Base-by-base conservation (phyloP, 805 yeast genomes). In the Candida endomychidarum region DNA sequence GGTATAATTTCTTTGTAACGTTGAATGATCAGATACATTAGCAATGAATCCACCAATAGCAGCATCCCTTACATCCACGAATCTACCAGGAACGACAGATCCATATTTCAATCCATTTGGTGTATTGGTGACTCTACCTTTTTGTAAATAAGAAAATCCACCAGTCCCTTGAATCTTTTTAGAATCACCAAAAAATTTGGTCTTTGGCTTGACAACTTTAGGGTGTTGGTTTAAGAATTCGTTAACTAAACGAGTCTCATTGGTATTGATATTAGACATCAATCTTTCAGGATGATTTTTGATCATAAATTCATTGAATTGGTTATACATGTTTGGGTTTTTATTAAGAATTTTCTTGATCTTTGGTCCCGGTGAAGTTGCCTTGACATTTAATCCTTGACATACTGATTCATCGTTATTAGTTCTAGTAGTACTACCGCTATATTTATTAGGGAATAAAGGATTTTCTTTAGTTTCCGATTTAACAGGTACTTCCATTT, bases 91-190 rank as follows among this genome's bases (percentile, higher is more conserved):
- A 14, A 77, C 78, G 29, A 82, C 69, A 38, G 65, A 65, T 19
- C 74, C 75, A 41, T 71, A 61, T 34, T 74, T 65, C 17, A 79
- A 61, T 36, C 96, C 95, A 52, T 81, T 78, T 16, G 95, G 93
- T 3, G 84, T 70, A 57, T 79, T 83, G 42, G 67, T 56, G 26
- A 87, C 63, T 57, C 87, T 75, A 5, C 95, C 95, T 42, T 72
- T 74, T 45, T 83, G 74, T 27, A 68, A 70, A 52, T 86, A 87
- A 1, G 86, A 75, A 44, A 86, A 70, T 5, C 96, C 96, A 20
- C 84, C 95, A 6, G 85, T 77, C 22, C 89, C 95, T 39, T 81
- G 74, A 33, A 78, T 57, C n/a, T 17, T 38, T 40, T 11, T 21
- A 5, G 37, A 21, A n/a, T 32, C 35, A 3, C 15, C 14, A 16